Evolutionary conservation across 2,329 filamentous ascomycete species (phyloP).

Genomic region (Xylariaceae sp.): DNA sequence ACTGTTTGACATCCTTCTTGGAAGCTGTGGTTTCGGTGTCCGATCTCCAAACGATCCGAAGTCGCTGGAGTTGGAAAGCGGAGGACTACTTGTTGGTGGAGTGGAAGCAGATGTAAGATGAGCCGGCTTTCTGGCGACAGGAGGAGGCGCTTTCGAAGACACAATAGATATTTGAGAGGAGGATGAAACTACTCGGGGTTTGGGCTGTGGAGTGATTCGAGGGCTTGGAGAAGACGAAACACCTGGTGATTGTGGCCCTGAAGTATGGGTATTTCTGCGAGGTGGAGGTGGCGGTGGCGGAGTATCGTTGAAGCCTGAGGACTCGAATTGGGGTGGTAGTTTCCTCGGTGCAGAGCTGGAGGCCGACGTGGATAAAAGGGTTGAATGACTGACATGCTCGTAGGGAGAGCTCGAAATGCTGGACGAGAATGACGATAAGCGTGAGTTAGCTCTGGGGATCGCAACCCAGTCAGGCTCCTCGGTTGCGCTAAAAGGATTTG

Average conservation of each 20-base stretch:
- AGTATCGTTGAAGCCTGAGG: conserved; percentile 37
- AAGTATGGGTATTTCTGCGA: conserved; percentile 26
- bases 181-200: conserved; percentile 18
- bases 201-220: conserved; percentile 33
- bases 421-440: conserved; percentile 51
- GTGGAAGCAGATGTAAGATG: conserved; percentile 42
- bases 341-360: conserved; percentile 46
- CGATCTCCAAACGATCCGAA: conserved; percentile 20
- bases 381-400: conserved; percentile 53
- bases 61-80: conserved; percentile 13
- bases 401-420: conserved; percentile 55
- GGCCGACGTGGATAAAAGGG: conserved; percentile 41
- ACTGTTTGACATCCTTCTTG: conserved; percentile 21
- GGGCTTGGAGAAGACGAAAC: conserved; percentile 27
- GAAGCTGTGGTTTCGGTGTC: conserved; percentile 23
- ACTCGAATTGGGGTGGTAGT: conserved; percentile 49
- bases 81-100: conserved; percentile 24
- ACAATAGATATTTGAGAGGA: conserved; percentile 22
- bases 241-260: conserved; percentile 15
- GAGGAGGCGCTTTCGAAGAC: conserved; percentile 33
- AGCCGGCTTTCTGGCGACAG: conserved; percentile 60
- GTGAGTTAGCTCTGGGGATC: conserved; percentile 51
- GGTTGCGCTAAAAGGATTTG: conserved; percentile 75
- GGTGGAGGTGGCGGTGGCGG: conserved; percentile 44
- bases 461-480: conserved; percentile 83